Conservation (phyloP, 208 protist species). For the Angomonas deanei region DNA sequence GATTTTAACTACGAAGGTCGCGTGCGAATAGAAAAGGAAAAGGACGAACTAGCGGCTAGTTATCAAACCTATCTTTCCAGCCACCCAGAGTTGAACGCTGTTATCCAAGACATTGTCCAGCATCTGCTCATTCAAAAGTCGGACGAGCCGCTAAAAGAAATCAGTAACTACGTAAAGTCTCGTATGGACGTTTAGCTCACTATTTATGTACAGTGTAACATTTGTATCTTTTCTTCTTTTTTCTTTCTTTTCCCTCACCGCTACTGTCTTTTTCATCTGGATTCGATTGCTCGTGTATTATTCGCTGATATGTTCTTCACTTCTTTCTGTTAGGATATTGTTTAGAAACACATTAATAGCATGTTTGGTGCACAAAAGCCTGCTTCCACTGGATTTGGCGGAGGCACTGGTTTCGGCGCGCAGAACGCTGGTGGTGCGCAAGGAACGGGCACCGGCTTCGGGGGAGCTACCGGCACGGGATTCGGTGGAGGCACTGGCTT, state of each 20-base stretch:
- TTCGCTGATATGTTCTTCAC: background rate
- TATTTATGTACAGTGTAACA: background rate
- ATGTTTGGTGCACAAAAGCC: too few relatives aligned
- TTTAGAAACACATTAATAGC: too few relatives aligned
- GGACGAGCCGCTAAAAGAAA: constrained; percentile 49
- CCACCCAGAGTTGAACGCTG: constrained; percentile 53
- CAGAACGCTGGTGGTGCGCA: too few relatives aligned
- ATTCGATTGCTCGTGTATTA: background rate
- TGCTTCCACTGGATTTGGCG: too few relatives aligned
- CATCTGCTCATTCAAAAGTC: constrained; percentile 61
- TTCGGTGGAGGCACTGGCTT: too few relatives aligned
- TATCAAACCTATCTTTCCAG: constrained; percentile 44
- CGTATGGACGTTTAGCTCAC: constrained; percentile 12
- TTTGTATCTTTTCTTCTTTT: background rate
- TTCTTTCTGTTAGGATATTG: too few relatives aligned
- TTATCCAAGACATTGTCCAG: constrained; percentile 67
- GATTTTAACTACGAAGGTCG: constrained; percentile 70
- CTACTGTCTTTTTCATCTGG: background rate
- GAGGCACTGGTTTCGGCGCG: too few relatives aligned
- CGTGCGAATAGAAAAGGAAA: constrained; percentile 53
- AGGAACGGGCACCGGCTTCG: too few relatives aligned
- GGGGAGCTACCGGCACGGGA: too few relatives aligned
- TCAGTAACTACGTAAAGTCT: constrained; percentile 44
- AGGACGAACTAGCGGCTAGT: constrained; percentile 24
- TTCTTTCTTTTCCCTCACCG: background rate